Evolutionary conservation across 2,329 filamentous ascomycete species (phyloP).

Genomic region (Biscogniauxia sp.): DNA sequence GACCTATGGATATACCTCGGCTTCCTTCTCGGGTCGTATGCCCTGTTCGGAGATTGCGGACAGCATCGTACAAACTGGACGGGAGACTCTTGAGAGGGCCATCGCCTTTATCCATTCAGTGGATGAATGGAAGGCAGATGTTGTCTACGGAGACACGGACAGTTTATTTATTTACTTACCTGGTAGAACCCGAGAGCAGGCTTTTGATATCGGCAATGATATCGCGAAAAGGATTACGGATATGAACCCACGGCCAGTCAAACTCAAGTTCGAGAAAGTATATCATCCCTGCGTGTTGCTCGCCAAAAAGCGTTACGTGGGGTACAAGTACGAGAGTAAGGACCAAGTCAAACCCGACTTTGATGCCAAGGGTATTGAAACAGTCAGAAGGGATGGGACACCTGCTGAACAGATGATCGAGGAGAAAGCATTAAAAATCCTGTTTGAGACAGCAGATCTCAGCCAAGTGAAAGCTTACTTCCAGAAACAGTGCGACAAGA

Average conservation of each 20-base stretch:
- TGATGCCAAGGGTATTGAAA: conserved; percentile 98
- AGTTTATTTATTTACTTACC: conserved; percentile 89
- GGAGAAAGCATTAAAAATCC: conserved; percentile 81
- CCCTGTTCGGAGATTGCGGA: conserved; percentile 97
- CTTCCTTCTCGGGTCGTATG: conserved; percentile 95
- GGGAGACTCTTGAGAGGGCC: conserved; percentile 90
- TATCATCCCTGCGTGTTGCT: conserved; percentile 93
- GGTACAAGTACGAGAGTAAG: conserved; percentile 88
- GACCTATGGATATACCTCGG: conserved; percentile 96
- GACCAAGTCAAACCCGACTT: conserved; percentile 80
- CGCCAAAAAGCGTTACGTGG: conserved; percentile 97
- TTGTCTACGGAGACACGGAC: conserved; percentile 97
- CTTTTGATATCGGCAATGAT: conserved; percentile 89
- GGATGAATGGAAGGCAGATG: conserved; percentile 86
- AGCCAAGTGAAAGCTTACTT: conserved; percentile 89
- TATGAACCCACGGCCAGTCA: conserved; percentile 86
- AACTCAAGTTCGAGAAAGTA: conserved; percentile 98
- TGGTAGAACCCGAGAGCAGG: conserved; percentile 81
- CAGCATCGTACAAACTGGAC: conserved; percentile 93
- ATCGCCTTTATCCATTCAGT: conserved; percentile 91
- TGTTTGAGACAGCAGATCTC: conserved; percentile 88
- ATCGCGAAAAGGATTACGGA: conserved; percentile 85
- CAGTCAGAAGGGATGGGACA: conserved; percentile 89
- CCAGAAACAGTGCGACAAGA: conserved; percentile 84
- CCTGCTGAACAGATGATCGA: conserved; percentile 96